A percentile compares a stretch with the other conserved stretches of the same genome.
phyloP scores from a whole-genome alignment of 192 early-diverging fungal species.

The Dispira parvispora region DNA sequence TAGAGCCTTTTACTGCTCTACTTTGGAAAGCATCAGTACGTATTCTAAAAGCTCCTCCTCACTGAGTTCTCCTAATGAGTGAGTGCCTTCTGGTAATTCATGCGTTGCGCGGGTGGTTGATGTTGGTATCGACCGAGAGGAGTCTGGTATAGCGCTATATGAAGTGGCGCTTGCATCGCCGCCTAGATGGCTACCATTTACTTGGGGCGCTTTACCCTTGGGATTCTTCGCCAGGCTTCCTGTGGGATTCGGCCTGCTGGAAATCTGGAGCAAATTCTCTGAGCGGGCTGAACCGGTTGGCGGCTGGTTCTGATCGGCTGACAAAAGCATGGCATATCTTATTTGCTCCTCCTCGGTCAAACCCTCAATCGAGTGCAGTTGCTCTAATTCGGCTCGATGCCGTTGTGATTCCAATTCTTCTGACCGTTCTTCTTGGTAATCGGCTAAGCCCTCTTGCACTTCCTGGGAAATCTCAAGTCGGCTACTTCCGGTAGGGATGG shows the following conservation, averaged over 20 bases:
- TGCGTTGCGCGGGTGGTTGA: no score
- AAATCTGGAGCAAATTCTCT: no score
- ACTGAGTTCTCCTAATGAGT: background rate
- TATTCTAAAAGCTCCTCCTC: background rate
- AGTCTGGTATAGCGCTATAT: no score
- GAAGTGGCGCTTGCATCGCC: no score
- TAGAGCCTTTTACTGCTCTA: background rate
- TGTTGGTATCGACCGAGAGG: no score
- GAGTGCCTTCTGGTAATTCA: no score
- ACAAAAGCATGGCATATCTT: background rate
- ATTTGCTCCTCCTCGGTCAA: background rate
- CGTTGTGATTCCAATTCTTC: background rate
- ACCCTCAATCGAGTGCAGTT: background rate
- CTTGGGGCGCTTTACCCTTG: no score
- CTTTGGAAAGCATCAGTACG: background rate
- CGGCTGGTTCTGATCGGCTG: background rate
- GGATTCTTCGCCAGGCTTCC: no score
- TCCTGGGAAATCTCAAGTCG: background rate
- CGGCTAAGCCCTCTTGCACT: background rate
- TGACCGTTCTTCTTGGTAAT: background rate
- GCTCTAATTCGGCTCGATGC: background rate
- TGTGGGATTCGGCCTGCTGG: no score
- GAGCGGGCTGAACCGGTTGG: no score
- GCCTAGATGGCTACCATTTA: no score
- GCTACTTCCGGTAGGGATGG: background rate